phyloP scores from a whole-genome alignment of 169 alveolate genomes.

The Eimeria acervulina region DNA sequence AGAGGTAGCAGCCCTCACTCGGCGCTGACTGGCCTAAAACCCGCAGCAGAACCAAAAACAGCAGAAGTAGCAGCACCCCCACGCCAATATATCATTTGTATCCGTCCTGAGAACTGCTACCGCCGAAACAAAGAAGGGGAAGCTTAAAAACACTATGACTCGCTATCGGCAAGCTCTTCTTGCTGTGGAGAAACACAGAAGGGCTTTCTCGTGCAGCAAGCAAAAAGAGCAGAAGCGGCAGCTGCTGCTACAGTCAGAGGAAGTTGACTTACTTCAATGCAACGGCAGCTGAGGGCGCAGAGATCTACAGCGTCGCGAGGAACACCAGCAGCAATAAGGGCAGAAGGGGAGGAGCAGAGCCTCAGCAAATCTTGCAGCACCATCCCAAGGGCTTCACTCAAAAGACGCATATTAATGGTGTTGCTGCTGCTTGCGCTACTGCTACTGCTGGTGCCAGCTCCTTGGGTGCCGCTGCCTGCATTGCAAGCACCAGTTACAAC shows the following conservation, averaged over 20 bases:
- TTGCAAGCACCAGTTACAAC: background rate
- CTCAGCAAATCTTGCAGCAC: slow-evolving; percentile 55
- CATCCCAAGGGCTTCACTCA: slow-evolving; percentile 66
- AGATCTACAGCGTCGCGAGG: slow-evolving; percentile 69
- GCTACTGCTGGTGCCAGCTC: background rate
- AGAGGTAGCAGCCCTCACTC: slow-evolving; percentile 62
- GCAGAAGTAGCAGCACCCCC: background rate
- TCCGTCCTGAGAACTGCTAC: background rate
- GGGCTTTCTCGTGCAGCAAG: background rate
- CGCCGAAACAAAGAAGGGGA: background rate
- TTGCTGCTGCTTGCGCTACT: slow-evolving; percentile 44
- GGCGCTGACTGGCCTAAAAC: slow-evolving; percentile 61
- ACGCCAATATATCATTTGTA: background rate
- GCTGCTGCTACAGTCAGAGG: background rate
- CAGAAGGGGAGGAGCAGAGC: slow-evolving; percentile 74
- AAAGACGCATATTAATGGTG: slow-evolving; percentile 62
- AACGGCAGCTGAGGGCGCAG: slow-evolving; percentile 73
- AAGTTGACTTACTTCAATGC: slow-evolving; percentile 43
- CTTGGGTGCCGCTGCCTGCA: slow-evolving; percentile 27
- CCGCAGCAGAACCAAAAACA: background rate
- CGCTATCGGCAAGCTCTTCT: background rate
- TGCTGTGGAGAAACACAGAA: background rate
- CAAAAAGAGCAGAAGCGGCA: background rate
- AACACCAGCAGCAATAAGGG: slow-evolving; percentile 71
- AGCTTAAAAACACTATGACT: background rate